Percentiles rank a stretch among this genome's conserved stretches.
Conservation (phyloP, 768 basidiomycete genomes). For the Omphalotus guepiniiformis region DNA sequence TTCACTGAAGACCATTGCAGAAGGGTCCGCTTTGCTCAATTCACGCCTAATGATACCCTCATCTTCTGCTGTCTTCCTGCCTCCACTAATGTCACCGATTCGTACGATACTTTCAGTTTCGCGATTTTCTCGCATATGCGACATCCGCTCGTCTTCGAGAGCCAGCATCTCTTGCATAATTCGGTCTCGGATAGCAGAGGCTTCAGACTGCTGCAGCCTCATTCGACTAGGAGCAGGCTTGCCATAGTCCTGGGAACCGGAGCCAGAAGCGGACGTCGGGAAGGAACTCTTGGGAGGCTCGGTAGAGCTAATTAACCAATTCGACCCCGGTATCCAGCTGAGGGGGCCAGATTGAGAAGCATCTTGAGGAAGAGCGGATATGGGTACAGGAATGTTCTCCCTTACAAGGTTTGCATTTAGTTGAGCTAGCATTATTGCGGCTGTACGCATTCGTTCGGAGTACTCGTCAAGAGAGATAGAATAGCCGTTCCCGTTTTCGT, state of each 20-base stretch:
- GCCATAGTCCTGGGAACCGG: constrained; percentile 6
- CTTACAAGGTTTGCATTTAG: constrained; percentile 76
- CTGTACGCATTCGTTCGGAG: constrained; percentile 97
- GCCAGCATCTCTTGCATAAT: constrained; percentile 99
- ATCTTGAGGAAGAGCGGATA: constrained; percentile 12
- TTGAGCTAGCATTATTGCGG: constrained; percentile 97
- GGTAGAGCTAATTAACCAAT: constrained; percentile 37
- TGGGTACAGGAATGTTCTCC: constrained; percentile 37
- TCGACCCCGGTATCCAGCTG: constrained; percentile 53
- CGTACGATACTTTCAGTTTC: constrained; percentile 68
- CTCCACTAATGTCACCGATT: constrained; percentile 45
- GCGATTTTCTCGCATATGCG: constrained; percentile 73
- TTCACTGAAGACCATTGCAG: constrained; percentile 93
- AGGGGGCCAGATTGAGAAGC: constrained; percentile 25
- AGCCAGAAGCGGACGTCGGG: constrained; percentile 9
- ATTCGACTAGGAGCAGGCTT: constrained; percentile 45
- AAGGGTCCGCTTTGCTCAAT: constrained; percentile 92
- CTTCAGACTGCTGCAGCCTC: constrained; percentile 78
- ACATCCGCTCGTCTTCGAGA: constrained; percentile 95
- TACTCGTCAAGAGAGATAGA: constrained; percentile 89
- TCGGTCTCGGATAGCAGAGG: constrained; percentile 84
- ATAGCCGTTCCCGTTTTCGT: constrained; percentile 6
- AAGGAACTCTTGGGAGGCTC: constrained; percentile 20
- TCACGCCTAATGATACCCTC: constrained; percentile 92
- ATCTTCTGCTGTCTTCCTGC: constrained; percentile 75